Evolutionary conservation across 2,329 filamentous ascomycete genomes (phyloP).

Genomic region (Cercospora nicotianae): DNA sequence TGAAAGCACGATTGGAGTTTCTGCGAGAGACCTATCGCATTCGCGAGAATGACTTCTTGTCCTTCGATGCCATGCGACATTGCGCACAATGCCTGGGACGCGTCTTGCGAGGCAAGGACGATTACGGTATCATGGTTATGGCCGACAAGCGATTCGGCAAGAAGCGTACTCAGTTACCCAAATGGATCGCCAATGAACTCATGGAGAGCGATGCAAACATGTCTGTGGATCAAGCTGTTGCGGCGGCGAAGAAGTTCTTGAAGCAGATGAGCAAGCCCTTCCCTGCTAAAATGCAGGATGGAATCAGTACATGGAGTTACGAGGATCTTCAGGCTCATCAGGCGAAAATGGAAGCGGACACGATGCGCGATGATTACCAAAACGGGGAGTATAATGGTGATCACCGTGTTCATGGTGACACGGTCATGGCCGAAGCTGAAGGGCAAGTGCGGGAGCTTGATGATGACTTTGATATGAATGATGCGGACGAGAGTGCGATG

Average conservation of each 20-base stretch:
- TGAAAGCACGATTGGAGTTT: constrained; percentile 94
- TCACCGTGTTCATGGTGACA: constrained; percentile 34
- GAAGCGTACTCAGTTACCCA: constrained; percentile 85
- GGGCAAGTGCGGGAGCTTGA: constrained; percentile 37
- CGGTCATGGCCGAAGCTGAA: constrained; percentile 37
- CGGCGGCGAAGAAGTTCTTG: constrained; percentile 84
- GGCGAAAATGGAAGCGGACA: constrained; percentile 69
- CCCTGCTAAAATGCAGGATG: constrained; percentile 77
- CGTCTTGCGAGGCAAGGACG: constrained; percentile 92
- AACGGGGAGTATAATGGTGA: constrained; percentile 51
- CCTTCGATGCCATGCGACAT: constrained; percentile 99
- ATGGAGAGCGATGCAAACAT: constrained; percentile 83
- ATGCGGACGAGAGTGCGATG: constrained; percentile 32
- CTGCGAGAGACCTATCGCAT: constrained; percentile 96
- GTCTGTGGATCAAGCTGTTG: constrained; percentile 92
- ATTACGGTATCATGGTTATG: constrained; percentile 99
- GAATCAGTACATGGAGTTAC: constrained; percentile 87
- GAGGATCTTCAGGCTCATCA: constrained; percentile 77
- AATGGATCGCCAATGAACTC: constrained; percentile 92
- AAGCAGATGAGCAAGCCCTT: constrained; percentile 91
- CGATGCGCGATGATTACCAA: constrained; percentile 60
- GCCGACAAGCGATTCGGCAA: constrained; percentile 92
- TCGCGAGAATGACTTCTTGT: constrained; percentile 93
- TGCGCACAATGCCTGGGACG: constrained; percentile 94
- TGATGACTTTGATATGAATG: constrained; percentile 40